Conservation (phyloP, 2,329 filamentous ascomycete species). For the Botrytis paeoniae region DNA sequence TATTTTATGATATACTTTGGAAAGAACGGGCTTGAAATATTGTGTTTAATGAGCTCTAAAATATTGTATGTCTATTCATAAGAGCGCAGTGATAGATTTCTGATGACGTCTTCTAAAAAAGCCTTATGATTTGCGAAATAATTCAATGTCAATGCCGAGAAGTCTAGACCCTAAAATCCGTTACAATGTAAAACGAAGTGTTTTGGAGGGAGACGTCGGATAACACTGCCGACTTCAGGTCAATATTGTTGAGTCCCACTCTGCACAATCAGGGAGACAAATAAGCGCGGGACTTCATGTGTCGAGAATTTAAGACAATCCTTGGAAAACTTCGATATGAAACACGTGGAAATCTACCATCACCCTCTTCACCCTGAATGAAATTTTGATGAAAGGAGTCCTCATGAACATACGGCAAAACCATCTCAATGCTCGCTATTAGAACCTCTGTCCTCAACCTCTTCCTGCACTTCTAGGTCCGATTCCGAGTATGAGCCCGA, state of each 20-base stretch:
- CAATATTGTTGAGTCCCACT: neutral
- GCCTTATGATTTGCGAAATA: neutral
- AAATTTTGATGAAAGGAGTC: too few species aligned
- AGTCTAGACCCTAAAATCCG: too few species aligned
- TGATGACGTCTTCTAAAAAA: neutral
- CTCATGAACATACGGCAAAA: neutral
- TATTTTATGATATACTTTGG: neutral
- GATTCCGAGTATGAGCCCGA: neutral
- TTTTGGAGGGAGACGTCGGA: neutral
- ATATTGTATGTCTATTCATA: neutral
- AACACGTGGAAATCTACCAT: neutral
- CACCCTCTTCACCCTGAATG: neutral
- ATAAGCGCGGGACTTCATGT: rapidly evolving
- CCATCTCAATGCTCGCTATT: neutral
- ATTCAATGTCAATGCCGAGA: neutral
- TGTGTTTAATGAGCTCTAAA: neutral
- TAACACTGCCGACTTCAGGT: neutral
- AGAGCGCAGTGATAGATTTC: neutral
- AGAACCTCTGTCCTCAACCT: neutral
- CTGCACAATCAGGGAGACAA: too few species aligned
- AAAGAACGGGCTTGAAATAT: neutral
- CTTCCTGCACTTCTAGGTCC: neutral
- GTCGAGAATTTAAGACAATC: neutral
- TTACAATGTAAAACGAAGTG: neutral
- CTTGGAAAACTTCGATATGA: neutral